A percentile compares a stretch with the other conserved stretches of the same genome.
Conservation (phyloP, 1,284 basidiomycete genomes). For the Ustilago trichophora region DNA sequence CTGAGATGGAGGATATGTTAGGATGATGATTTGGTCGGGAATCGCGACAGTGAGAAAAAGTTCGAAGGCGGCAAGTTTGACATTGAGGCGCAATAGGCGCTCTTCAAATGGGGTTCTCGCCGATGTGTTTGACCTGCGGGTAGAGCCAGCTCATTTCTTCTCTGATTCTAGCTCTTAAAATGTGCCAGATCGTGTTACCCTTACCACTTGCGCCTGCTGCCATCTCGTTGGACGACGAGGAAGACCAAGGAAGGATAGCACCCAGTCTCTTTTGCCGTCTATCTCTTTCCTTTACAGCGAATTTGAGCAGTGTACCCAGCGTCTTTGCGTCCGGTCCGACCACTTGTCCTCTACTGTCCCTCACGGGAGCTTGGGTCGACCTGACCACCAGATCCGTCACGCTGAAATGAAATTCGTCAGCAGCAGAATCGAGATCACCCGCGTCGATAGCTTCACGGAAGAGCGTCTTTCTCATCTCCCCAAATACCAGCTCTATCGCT, state of each 20-base stretch:
- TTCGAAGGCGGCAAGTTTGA: no score
- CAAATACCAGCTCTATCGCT: slow-evolving; percentile 75
- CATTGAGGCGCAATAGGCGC: no score
- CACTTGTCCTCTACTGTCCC: slow-evolving; percentile 11
- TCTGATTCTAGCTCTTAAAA: slow-evolving; percentile 7
- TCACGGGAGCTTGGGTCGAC: slow-evolving; percentile 15
- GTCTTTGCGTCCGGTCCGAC: slow-evolving; percentile 62
- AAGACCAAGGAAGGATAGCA: neutral
- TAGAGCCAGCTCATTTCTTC: slow-evolving; percentile 46
- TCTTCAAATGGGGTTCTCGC: slow-evolving; percentile 5
- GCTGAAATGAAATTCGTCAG: no score
- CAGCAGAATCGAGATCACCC: neutral
- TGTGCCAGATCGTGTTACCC: slow-evolving; percentile 35
- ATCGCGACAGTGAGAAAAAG: no score
- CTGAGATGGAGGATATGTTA: no score
- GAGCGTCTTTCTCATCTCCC: slow-evolving; percentile 71
- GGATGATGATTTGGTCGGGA: no score
- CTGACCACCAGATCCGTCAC: slow-evolving; percentile 5
- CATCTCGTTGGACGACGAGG: no score
- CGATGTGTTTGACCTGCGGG: slow-evolving; percentile 16
- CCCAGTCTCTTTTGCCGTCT: slow-evolving; percentile 7
- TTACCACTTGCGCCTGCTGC: neutral
- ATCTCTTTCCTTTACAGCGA: slow-evolving; percentile 52
- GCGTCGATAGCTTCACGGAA: slow-evolving; percentile 12
- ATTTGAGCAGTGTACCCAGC: slow-evolving; percentile 66